These are phyloP conservation scores for Acaromyces ingoldii DNA, from an alignment of 1,284 basidiomycete species.

Conservation along the genomic window DNA sequence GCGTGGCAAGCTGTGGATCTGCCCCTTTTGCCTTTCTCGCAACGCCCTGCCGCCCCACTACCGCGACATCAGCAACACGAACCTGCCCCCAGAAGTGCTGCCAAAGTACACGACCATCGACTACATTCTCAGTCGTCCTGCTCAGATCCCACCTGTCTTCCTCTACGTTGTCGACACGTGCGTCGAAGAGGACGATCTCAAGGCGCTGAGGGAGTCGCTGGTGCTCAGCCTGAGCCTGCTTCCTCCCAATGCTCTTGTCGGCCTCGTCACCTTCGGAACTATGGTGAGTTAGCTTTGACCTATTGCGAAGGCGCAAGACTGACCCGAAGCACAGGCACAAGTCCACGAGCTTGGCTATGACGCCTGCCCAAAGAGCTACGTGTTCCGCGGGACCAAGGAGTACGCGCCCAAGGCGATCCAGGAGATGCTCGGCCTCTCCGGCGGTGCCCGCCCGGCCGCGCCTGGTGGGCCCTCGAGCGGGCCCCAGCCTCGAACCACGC, in stretches of 20 bases:
- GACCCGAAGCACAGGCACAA: slow-evolving; percentile 60
- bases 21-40: slow-evolving; percentile 92
- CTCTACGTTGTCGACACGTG: slow-evolving; percentile 97
- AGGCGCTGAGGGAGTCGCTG: slow-evolving; percentile 85
- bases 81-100: slow-evolving; percentile 87
- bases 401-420: slow-evolving; percentile 95
- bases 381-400: slow-evolving; percentile 99
- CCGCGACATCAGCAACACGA: slow-evolving; percentile 96
- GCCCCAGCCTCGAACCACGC: slow-evolving; percentile 64
- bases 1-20: slow-evolving; percentile 97
- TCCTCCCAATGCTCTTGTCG: slow-evolving; percentile 88
- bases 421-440: slow-evolving; percentile 88
- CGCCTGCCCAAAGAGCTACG: slow-evolving; percentile 95
- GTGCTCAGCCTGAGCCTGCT: slow-evolving; percentile 88
- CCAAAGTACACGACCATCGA: slow-evolving; percentile 99
- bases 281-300: slow-evolving; percentile 57
- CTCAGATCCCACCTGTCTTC: slow-evolving; percentile 90
- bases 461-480: slow-evolving; percentile 55
- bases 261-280: slow-evolving; percentile 90
- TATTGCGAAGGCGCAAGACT: background rate
- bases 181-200: slow-evolving; percentile 90
- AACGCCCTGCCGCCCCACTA: slow-evolving; percentile 98
- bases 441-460: slow-evolving; percentile 56
- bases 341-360: slow-evolving; percentile 97
- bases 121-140: slow-evolving; percentile 88